Percentiles rank a stretch among this genome's conserved stretches.
Evolutionary conservation across 768 basidiomycete species (phyloP).

Genomic region (Lentinula raphanica): DNA sequence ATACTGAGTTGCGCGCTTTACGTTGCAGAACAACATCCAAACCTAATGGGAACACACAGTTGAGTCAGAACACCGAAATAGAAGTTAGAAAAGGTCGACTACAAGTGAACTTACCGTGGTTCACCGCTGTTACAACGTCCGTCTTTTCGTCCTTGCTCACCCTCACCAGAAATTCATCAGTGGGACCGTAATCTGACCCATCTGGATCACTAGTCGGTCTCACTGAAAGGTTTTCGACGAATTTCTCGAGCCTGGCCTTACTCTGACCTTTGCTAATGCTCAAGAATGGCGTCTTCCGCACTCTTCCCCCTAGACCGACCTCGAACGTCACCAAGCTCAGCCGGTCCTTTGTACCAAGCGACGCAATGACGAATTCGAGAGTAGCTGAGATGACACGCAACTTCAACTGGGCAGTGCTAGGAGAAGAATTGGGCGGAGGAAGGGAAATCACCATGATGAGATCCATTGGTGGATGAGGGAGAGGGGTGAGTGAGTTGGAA

Average conservation of each 20-base stretch:
- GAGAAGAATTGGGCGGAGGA: conserved; percentile 64
- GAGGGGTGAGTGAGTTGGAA: conserved; percentile 74
- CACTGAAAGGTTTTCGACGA: conserved; percentile 60
- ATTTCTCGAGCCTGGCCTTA: conserved; percentile 63
- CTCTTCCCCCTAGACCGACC: conserved; percentile 73
- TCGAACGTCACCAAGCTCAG: conserved; percentile 91
- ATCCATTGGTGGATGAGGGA: conserved; percentile 85
- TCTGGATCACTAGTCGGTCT: conserved; percentile 21
- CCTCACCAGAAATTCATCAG: conserved; percentile 57
- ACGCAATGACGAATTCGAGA: conserved; percentile 79
- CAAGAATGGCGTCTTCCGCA: conserved; percentile 94
- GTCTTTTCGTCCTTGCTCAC: conserved; percentile 88
- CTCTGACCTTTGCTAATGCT: conserved; percentile 64
- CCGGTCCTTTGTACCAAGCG: conserved; percentile 72
- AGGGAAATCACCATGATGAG: conserved; percentile 89
- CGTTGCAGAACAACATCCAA: conserved; percentile 94
- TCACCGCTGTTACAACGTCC: conserved; percentile 98
- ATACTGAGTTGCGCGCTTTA: conserved; percentile 83
- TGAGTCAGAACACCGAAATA: neutral
- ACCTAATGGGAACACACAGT: conserved; percentile 36
- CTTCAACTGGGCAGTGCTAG: conserved; percentile 82
- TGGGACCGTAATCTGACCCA: conserved; percentile 17
- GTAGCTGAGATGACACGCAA: conserved; percentile 83
- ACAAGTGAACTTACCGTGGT: conserved; percentile 59
- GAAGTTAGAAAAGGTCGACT: neutral